Evolutionary conservation across 1,139 yeast species (phyloP).

Genomic region (Debaryomycetaceae sp.): DNA sequence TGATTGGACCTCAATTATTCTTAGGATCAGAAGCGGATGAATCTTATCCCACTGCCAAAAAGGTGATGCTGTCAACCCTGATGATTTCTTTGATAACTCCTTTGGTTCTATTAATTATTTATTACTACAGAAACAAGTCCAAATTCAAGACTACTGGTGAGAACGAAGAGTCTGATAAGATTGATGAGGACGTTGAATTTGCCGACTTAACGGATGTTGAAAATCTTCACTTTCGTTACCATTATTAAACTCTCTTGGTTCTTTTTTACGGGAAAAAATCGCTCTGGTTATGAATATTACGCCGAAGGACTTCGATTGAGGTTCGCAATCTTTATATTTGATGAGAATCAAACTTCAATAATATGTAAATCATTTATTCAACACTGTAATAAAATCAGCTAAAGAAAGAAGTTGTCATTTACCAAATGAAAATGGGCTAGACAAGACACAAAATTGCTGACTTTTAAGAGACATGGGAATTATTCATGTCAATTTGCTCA

Average conservation of each 20-base stretch:
- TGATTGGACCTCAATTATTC: slow-evolving; percentile 3
- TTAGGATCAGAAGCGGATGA: not conserved
- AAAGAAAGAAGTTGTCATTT: no score
- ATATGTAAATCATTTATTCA: no score
- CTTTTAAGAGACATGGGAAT: no score
- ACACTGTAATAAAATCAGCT: no score
- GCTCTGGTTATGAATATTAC: no score
- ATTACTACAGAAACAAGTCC: not conserved
- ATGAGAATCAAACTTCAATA: no score
- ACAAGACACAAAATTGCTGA: no score
- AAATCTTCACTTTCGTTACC: not conserved
- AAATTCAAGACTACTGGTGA: not conserved
- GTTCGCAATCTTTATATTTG: no score
- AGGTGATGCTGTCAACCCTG: not conserved
- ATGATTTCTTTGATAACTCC: not conserved
- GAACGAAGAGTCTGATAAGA: not conserved
- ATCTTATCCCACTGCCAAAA: not conserved
- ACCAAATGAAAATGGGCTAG: no score
- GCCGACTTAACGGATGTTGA: slow-evolving; percentile 1
- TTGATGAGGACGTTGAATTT: not conserved
- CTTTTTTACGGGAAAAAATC: not conserved
- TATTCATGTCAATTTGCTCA: no score
- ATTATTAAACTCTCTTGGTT: not conserved
- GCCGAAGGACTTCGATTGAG: no score
- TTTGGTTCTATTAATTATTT: not conserved